A percentile compares a stretch with the other conserved stretches of the same genome.
These are phyloP conservation scores for Solanum gracilifrons DNA, from an alignment of 257 asterid species.

Conservation along the genomic window DNA sequence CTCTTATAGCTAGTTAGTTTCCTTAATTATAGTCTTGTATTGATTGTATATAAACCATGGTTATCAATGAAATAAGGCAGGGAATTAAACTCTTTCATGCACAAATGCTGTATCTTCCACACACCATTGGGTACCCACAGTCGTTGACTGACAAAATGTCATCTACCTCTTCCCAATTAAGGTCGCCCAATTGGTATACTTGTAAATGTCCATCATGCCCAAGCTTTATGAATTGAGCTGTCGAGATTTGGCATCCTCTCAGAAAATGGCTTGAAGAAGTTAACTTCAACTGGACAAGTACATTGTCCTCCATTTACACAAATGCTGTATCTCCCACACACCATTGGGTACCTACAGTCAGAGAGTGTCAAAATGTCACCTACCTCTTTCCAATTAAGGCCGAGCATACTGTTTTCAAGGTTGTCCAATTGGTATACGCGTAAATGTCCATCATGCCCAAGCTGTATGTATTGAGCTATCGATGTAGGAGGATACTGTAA, in stretches of 20 bases:
- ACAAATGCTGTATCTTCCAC: too few species aligned
- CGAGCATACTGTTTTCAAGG: not conserved
- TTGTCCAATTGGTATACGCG: not conserved
- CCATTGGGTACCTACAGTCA: not conserved
- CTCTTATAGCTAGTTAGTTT: too few species aligned
- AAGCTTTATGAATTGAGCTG: too few species aligned
- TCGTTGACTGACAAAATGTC: too few species aligned
- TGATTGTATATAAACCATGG: too few species aligned
- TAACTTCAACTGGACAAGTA: not conserved
- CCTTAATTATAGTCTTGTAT: too few species aligned
- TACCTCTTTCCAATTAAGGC: not conserved
- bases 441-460: not conserved
- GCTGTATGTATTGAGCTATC: not conserved
- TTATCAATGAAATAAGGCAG: too few species aligned
- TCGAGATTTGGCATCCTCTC: not conserved
- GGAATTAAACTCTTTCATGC: not conserved
- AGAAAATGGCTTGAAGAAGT: not conserved
- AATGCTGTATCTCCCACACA: not conserved
- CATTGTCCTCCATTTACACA: not conserved
- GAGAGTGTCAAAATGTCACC: accelerated
- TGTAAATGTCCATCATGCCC: too few species aligned
- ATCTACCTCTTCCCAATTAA: too few species aligned
- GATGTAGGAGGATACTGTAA: not conserved
- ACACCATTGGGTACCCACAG: too few species aligned
- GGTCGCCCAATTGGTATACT: too few species aligned